Base-by-base conservation (phyloP, 352 stramenopile species). In the Phytopythium boreale region DNA sequence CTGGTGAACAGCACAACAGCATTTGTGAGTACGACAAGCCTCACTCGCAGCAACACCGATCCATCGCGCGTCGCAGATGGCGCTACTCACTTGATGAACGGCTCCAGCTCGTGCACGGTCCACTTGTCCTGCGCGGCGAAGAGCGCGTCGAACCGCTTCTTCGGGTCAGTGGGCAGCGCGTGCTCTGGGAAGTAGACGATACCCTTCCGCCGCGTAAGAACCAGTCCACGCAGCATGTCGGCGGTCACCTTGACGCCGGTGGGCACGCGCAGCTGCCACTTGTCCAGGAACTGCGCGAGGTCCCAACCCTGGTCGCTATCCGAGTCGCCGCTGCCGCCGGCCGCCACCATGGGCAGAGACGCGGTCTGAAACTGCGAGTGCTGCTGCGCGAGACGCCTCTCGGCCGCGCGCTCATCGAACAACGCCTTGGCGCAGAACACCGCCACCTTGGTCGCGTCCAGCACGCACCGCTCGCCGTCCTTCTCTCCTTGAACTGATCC, bases 111-210 rank as follows among this genome's bases (percentile, higher is more conserved):
- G 37, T 72, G 73, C 52, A 93, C 71, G 2, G 84, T 92, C 87
- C 87, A 95, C 61, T 95, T 95, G 47, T 91, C 82, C 60, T 95
- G 87, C 36, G 81, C 73, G 24, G 79, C 66, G 67, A 95, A 95
- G 31, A 95, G 83, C 62, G 79, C 73, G 31, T 91, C 71, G 52
- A 95, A 93, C 26, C 87, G 84, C 61, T 79, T 74, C 72, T 91
- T 91, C 2, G 87, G 82, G 24, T 93, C 84, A 8, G 79, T 82
- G 0, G 87, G 81, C 15, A 95, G 67, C 6, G 80, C 72, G 8
- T 84, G 62, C 61, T 93, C 84, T 0, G 76, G 75, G 29, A 93
- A 90, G 56, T 89, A 93, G 11, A 90, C 64, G 22, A 93, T 75
- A 1, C 75, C 56, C 41, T 53, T 24, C 39, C 27, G 24, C 19